Evolutionary conservation across 768 basidiomycete genomes (phyloP).

Genomic region (Suillus luteus): DNA sequence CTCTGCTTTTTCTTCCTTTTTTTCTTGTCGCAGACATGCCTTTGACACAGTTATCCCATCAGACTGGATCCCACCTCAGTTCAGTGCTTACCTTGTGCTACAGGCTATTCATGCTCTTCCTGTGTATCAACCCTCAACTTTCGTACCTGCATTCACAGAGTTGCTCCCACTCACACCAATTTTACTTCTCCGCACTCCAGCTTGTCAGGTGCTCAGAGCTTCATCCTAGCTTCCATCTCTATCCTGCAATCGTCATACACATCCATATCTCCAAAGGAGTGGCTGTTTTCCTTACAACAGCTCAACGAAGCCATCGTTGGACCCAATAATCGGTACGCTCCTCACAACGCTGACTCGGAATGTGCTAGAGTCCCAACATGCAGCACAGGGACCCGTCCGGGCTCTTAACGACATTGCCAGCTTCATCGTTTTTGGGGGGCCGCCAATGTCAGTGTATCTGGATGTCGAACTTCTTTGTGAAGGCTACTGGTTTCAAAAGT

Average conservation of each 20-base stretch:
- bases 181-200: constrained; percentile 65
- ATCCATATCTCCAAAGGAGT: constrained; percentile 53
- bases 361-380: constrained; percentile 54
- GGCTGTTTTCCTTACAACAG: constrained; percentile 48
- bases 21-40: no score
- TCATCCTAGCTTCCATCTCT: constrained; percentile 54
- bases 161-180: constrained; percentile 67
- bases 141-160: constrained; percentile 65
- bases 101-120: constrained; percentile 77
- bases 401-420: constrained; percentile 65
- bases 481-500: constrained; percentile 50
- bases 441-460: constrained; percentile 50
- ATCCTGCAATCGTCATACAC: constrained; percentile 53
- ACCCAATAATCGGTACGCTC: constrained; percentile 62
- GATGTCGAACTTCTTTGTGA: constrained; percentile 33
- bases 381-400: constrained; percentile 81
- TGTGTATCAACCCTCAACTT: constrained; percentile 60
- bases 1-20: no score
- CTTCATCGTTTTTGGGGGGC: constrained; percentile 66
- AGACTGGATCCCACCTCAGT: constrained; percentile 8
- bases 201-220: constrained; percentile 73
- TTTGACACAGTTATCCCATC: constrained; percentile 35
- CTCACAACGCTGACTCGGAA: constrained; percentile 64
- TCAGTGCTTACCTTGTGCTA: constrained; percentile 16
- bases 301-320: constrained; percentile 37